Base-by-base conservation (phyloP, 1,284 basidiomycete genomes). In the Cystobasidium pallidum region DNA sequence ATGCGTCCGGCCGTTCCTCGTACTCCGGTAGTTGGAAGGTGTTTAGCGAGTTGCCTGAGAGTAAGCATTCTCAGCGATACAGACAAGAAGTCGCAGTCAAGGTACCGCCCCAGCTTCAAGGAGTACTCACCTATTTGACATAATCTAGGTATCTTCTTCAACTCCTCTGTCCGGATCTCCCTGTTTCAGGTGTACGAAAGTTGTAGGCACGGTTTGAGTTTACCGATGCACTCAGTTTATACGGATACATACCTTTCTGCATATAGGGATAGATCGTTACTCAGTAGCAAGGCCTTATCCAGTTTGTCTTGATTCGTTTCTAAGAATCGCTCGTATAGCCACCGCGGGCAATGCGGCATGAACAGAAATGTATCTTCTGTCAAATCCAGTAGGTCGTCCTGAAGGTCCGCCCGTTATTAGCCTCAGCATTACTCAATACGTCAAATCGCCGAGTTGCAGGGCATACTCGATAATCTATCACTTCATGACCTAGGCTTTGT, bases 341-440 rank as follows among this genome's bases (percentile, higher is more conserved):
- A 65, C 1, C 78, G 73, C 11, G 78, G 78, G 26, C 77, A 76
- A 51, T 78, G 78, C 3, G 78, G 78, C 70, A 78, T 75, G 73
- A 75, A 78, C 3, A 78, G 71, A 39, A 78, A 72, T 0, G 77
- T 78, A 0, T 68, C 41, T 2, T 45, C 51, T 19, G 64, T 21
- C 10, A 77, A 51, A 1, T 10, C 13, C 21, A 78, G 74, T 32
- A 64, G 26, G 21, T 54, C 58, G 11, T 71, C 39, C 68, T 71
- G 36, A 13, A 21, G 10, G 2, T 6, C 10, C 11, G 34, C n/a
- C n/a, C n/a, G n/a, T n/a, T n/a, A n/a, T n/a, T n/a, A n/a, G n/a
- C n/a, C n/a, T n/a, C n/a, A n/a, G n/a, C n/a, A n/a, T n/a, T 34
- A 26, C 6, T 39, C 7, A 7, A 39, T 39, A 39, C 6, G 36